These are phyloP conservation scores for Trichopus zeylanicus DNA, from an alignment of 116 monocot genomes.

Conservation along the genomic window DNA sequence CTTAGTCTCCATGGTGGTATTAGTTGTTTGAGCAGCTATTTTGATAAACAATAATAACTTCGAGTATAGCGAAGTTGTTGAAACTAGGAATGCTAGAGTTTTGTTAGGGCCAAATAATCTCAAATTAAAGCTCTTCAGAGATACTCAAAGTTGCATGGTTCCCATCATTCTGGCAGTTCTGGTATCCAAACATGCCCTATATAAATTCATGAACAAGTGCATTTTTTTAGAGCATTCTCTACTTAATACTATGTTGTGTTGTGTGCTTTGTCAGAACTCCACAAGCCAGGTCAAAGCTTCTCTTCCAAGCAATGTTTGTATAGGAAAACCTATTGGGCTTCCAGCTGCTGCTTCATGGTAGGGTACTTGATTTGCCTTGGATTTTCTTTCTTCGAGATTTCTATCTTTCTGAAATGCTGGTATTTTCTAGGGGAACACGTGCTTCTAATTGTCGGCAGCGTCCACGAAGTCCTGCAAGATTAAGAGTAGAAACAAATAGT, in stretches of 20 bases:
- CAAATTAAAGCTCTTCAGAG: too few species aligned
- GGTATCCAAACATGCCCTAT: too few species aligned
- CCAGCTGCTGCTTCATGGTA: slow-evolving; percentile 94
- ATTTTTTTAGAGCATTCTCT: neutral
- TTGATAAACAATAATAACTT: too few species aligned
- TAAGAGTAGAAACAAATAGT: slow-evolving; percentile 23
- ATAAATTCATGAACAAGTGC: too few species aligned
- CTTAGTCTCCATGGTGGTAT: too few species aligned
- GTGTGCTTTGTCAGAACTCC: slow-evolving; percentile 21
- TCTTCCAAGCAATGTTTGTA: slow-evolving; percentile 20
- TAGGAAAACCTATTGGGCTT: slow-evolving; percentile 32
- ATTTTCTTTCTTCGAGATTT: slow-evolving; percentile 1
- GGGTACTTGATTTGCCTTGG: slow-evolving; percentile 1
- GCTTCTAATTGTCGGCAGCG: slow-evolving; percentile 28
- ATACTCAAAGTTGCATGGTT: too few species aligned
- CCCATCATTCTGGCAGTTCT: too few species aligned
- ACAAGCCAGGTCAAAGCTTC: slow-evolving; percentile 27
- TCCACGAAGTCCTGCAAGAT: slow-evolving; percentile 21
- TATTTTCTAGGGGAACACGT: slow-evolving; percentile 49
- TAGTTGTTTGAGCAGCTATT: too few species aligned
- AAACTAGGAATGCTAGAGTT: too few species aligned
- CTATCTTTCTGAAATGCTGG: slow-evolving; percentile 9
- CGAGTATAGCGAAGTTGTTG: too few species aligned
- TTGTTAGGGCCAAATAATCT: too few species aligned
- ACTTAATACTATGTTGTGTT: neutral